Percentiles rank a stretch among this genome's conserved stretches.
Conservation (phyloP, 768 basidiomycete genomes). For the Tephrocybe rancida region DNA sequence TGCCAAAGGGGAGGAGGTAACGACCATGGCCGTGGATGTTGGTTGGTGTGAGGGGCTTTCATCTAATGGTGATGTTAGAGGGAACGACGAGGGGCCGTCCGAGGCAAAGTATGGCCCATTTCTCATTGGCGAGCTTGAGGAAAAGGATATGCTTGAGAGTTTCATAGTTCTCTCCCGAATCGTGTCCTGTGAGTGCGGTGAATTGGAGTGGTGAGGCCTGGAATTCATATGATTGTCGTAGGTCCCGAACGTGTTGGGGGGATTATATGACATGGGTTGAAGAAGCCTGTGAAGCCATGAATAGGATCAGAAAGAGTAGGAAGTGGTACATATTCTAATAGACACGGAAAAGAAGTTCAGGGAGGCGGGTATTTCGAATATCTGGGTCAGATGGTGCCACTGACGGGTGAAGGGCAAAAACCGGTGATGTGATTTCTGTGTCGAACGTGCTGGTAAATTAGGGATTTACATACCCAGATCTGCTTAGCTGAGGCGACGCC, state of each 20-base stretch:
- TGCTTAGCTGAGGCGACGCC: slow-evolving; percentile 37
- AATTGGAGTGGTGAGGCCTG: slow-evolving; percentile 9
- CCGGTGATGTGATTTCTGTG: neutral
- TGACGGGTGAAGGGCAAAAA: neutral
- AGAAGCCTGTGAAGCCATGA: slow-evolving; percentile 45
- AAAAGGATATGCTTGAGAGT: slow-evolving; percentile 55
- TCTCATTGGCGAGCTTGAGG: slow-evolving; percentile 22
- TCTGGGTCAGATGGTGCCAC: slow-evolving; percentile 28
- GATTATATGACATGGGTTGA: slow-evolving; percentile 54
- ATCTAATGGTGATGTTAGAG: slow-evolving; percentile 4
- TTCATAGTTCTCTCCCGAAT: slow-evolving; percentile 72
- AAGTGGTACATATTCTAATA: slow-evolving; percentile 7
- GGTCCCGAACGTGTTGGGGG: slow-evolving; percentile 26
- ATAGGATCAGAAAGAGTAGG: slow-evolving; percentile 1
- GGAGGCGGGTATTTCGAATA: neutral
- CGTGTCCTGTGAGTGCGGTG: slow-evolving; percentile 58
- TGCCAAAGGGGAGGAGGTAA: slow-evolving; percentile 16
- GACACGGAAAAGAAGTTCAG: slow-evolving; percentile 20
- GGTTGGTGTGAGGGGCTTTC: slow-evolving; percentile 15
- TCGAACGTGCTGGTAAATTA: neutral
- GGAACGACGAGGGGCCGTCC: slow-evolving; percentile 10
- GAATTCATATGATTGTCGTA: slow-evolving; percentile 8
- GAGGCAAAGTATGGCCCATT: slow-evolving; percentile 15
- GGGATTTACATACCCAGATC: slow-evolving; percentile 53
- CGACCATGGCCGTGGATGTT: slow-evolving; percentile 10